phyloP scores from a whole-genome alignment of 2,329 filamentous ascomycete genomes.

The Westerdykella ornata region DNA sequence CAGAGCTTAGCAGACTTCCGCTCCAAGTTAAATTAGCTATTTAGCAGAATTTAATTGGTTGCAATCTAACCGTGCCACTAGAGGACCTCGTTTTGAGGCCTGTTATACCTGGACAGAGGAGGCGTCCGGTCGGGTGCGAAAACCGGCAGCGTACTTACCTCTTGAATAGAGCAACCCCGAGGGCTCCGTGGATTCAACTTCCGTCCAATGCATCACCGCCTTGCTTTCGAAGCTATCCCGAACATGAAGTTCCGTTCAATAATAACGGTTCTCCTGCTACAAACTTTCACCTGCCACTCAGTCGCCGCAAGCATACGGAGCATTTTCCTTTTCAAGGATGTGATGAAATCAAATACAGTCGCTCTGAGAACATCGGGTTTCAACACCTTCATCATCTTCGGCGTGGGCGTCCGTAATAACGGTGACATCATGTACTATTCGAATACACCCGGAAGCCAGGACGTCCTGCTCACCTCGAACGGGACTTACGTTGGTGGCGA shows the following conservation, averaged over 20 bases:
- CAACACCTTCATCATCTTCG: constrained; percentile 42
- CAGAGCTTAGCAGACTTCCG: too few relatives aligned
- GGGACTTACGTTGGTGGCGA: constrained; percentile 46
- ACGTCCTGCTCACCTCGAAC: constrained; percentile 35
- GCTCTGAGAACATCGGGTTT: constrained; percentile 40
- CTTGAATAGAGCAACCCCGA: too few relatives aligned
- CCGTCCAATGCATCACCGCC: too few relatives aligned
- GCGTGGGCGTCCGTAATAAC: constrained; percentile 40
- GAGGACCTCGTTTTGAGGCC: too few relatives aligned
- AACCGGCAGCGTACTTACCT: too few relatives aligned
- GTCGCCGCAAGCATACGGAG: constrained; percentile 8
- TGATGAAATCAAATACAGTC: constrained; percentile 42
- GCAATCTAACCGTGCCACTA: too few relatives aligned
- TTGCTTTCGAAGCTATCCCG: neutral
- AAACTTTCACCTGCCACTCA: constrained; percentile 6
- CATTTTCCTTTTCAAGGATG: constrained; percentile 34
- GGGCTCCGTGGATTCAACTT: too few relatives aligned
- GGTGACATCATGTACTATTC: constrained; percentile 45
- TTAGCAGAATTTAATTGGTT: too few relatives aligned
- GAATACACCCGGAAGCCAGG: constrained; percentile 14
- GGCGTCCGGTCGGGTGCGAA: too few relatives aligned
- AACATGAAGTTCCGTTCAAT: constrained; percentile 4
- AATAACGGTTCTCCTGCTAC: constrained; percentile 3
- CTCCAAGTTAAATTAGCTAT: too few relatives aligned
- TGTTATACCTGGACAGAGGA: too few relatives aligned